Conservation (phyloP, 305 asterid genomes). For the Stenogyne calaminthoides region DNA sequence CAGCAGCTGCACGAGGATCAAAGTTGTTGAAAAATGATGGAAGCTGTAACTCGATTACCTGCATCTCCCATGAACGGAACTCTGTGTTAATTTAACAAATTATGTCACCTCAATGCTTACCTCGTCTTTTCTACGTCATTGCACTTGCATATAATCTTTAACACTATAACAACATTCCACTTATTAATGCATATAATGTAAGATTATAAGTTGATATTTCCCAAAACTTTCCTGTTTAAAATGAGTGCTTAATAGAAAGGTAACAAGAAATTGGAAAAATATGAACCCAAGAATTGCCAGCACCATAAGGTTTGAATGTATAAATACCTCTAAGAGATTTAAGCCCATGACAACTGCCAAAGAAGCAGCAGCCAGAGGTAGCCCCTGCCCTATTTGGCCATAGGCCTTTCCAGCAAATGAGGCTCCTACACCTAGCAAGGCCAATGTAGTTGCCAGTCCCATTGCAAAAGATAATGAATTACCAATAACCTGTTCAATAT, state of each 20-base stretch:
- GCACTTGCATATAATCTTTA: not conserved
- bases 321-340: constrained; percentile 82
- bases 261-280: constrained; percentile 8
- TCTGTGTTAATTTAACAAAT: not conserved
- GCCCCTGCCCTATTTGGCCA: constrained; percentile 96
- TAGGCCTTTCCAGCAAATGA: constrained; percentile 99
- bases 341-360: constrained; percentile 89
- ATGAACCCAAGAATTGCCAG: constrained; percentile 1
- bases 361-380: constrained; percentile 87
- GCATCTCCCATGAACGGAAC: constrained; percentile 30
- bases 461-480: constrained; percentile 87
- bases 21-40: constrained; percentile 91
- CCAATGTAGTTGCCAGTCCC: constrained; percentile 95
- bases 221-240: constrained; percentile 1
- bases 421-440: constrained; percentile 90
- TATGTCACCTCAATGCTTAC: not conserved
- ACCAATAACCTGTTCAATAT: constrained; percentile 61
- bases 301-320: not conserved
- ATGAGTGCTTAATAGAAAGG: constrained; percentile 7
- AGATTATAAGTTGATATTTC: not conserved
- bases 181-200: not conserved
- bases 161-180: constrained; percentile 12
- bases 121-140: not conserved
- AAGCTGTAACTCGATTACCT: constrained; percentile 87
- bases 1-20: constrained; percentile 94